phyloP scores from a whole-genome alignment of 805 yeast species.

The Ogataea neopini region DNA sequence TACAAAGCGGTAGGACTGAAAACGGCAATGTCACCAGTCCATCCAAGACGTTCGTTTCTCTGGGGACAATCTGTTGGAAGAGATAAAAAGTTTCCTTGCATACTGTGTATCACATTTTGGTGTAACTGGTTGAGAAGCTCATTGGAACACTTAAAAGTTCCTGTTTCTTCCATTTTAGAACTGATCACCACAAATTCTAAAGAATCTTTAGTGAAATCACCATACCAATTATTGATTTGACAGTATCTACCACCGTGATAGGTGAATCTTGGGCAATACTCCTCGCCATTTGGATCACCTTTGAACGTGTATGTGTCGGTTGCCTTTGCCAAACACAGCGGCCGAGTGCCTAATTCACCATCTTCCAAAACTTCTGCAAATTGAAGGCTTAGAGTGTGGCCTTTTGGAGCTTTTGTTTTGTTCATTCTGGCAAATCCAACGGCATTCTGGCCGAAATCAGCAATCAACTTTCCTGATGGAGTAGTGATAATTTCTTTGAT shows the following conservation, averaged over 20 bases:
- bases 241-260: conserved; percentile 30
- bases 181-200: conserved; percentile 23
- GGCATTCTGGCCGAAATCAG: conserved; percentile 30
- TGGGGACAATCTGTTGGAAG: conserved; percentile 32
- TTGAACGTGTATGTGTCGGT: conserved; percentile 23
- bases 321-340: conserved; percentile 24
- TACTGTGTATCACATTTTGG: conserved; percentile 23
- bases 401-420: conserved; percentile 18
- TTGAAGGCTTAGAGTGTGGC: conserved; percentile 17
- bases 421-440: conserved; percentile 25
- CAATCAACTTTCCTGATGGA: conserved; percentile 22
- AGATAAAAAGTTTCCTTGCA: conserved; percentile 27
- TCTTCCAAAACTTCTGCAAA: conserved; percentile 31
- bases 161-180: conserved; percentile 20
- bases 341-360: conserved; percentile 28
- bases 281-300: conserved; percentile 23
- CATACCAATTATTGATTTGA: conserved; percentile 25
- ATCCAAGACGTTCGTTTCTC: conserved; percentile 31
- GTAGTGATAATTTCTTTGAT: conserved; percentile 19
- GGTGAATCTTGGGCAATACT: conserved; percentile 24
- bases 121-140: conserved; percentile 18
- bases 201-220: conserved; percentile 15
- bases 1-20: conserved; percentile 28
- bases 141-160: conserved; percentile 26
- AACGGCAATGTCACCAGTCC: conserved; percentile 31